Percentiles rank a stretch among this genome's conserved stretches.
Conservation (phyloP, 441 rosid genomes). For the Viola pubescens region DNA sequence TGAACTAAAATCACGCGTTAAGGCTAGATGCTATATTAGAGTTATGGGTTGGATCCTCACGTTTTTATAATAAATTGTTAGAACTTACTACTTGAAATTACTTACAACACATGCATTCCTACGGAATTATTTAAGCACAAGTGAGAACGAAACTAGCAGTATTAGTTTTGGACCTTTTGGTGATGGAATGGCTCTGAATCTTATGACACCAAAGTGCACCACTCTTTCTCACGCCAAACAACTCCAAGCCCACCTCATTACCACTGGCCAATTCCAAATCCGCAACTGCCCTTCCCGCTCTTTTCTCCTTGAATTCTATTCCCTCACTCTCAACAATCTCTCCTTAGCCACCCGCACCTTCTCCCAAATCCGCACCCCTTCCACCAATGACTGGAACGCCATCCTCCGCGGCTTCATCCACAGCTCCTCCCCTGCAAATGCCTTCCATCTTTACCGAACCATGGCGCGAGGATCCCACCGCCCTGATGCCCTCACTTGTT, state of each 20-base stretch:
- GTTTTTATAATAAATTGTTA: too few relatives aligned
- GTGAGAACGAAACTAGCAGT: too few relatives aligned
- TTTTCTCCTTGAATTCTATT: slow-evolving; percentile 64
- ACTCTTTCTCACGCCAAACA: slow-evolving; percentile 45
- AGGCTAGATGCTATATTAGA: too few relatives aligned
- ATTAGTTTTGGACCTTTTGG: too few relatives aligned
- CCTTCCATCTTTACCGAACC: slow-evolving; percentile 50
- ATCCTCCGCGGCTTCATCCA: slow-evolving; percentile 64
- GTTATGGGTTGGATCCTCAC: too few relatives aligned
- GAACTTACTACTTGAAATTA: too few relatives aligned
- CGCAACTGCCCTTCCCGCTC: slow-evolving; percentile 45
- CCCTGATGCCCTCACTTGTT: slow-evolving; percentile 73
- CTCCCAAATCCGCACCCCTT: slow-evolving; percentile 42
- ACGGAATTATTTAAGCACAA: too few relatives aligned
- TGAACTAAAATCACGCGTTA: too few relatives aligned
- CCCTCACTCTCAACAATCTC: slow-evolving; percentile 50
- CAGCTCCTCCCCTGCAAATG: slow-evolving; percentile 42
- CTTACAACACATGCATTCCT: too few relatives aligned
- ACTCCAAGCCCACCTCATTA: slow-evolving; percentile 55
- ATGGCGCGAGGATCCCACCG: slow-evolving; percentile 37
- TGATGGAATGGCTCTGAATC: slow-evolving; percentile 40
- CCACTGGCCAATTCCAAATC: slow-evolving; percentile 45
- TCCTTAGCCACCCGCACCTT: slow-evolving; percentile 48
- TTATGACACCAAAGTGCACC: slow-evolving; percentile 35
- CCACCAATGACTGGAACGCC: slow-evolving; percentile 81